phyloP scores from a whole-genome alignment of 2,329 filamentous ascomycete genomes.

The Chrysoporthe cubensis region DNA sequence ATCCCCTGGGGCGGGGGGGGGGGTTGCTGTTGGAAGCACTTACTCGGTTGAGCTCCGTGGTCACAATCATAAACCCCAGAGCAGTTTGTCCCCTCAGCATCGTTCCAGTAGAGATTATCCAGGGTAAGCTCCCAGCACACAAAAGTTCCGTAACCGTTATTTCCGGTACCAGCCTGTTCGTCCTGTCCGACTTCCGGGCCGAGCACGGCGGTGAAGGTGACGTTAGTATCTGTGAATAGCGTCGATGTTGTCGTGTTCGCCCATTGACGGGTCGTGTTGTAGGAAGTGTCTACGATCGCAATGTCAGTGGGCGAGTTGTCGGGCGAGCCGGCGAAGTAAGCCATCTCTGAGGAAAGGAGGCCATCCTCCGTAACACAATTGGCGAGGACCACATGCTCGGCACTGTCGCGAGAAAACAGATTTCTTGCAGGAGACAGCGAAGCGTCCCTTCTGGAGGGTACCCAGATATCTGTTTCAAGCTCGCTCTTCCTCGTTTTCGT shows the following conservation, averaged over 20 bases:
- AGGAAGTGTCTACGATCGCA: slow-evolving; percentile 33
- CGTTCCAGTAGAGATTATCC: slow-evolving; percentile 35
- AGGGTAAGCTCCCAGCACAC: slow-evolving; percentile 37
- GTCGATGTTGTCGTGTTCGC: slow-evolving; percentile 35
- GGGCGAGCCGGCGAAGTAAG: slow-evolving; percentile 35
- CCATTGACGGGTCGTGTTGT: slow-evolving; percentile 36
- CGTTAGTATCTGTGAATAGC: slow-evolving; percentile 36
- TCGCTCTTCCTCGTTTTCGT: neutral
- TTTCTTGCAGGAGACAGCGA: neutral
- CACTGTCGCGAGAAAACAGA: neutral
- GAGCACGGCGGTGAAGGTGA: slow-evolving; percentile 37
- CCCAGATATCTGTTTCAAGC: neutral
- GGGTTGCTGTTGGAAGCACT: slow-evolving; percentile 17
- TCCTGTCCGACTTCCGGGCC: slow-evolving; percentile 36
- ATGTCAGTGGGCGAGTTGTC: slow-evolving; percentile 35
- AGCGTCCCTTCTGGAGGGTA: neutral
- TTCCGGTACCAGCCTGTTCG: slow-evolving; percentile 37
- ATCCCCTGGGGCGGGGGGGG: too few species aligned
- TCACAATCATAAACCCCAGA: slow-evolving; percentile 39
- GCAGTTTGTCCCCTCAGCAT: slow-evolving; percentile 34
- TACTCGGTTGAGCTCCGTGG: slow-evolving; percentile 34
- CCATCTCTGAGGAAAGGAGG: slow-evolving; percentile 38
- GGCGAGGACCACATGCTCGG: slow-evolving; percentile 39
- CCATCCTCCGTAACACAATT: slow-evolving; percentile 35
- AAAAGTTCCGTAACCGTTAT: slow-evolving; percentile 39